Conservation (phyloP, 2,329 filamentous ascomycete genomes). For the Neoarthrinium moseri region DNA sequence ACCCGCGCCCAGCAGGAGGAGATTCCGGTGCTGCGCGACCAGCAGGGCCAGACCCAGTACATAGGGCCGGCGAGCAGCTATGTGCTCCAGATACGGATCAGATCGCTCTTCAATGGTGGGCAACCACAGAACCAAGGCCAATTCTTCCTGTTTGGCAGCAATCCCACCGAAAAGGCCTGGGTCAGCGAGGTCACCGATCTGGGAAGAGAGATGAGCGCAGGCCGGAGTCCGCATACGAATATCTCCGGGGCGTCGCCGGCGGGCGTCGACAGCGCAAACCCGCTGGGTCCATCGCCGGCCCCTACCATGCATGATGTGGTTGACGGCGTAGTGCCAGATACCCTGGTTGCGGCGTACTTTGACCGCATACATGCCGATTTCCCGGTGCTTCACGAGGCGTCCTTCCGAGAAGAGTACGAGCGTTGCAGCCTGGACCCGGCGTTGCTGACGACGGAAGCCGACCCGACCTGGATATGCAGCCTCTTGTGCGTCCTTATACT, state of each 20-base stretch:
- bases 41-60: slow-evolving; percentile 42
- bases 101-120: slow-evolving; percentile 30
- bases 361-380: slow-evolving; percentile 39
- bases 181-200: slow-evolving; percentile 7
- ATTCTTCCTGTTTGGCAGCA: slow-evolving; percentile 38
- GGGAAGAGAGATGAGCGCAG: slow-evolving; percentile 1
- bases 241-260: slow-evolving; percentile 2
- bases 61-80: slow-evolving; percentile 41
- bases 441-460: slow-evolving; percentile 24
- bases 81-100: slow-evolving; percentile 38
- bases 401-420: slow-evolving; percentile 39
- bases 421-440: slow-evolving; percentile 23
- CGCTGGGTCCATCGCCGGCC: slow-evolving; percentile 14
- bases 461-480: slow-evolving; percentile 39
- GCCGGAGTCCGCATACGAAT: slow-evolving; percentile 1
- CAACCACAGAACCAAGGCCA: slow-evolving; percentile 25
- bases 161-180: slow-evolving; percentile 29
- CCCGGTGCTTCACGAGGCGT: slow-evolving; percentile 40
- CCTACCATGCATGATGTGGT: slow-evolving; percentile 23
- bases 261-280: background rate
- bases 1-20: slow-evolving; percentile 23
- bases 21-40: slow-evolving; percentile 36
- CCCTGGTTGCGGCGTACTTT: slow-evolving; percentile 38
- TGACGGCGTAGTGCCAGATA: slow-evolving; percentile 24
- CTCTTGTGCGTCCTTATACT: slow-evolving; percentile 39